phyloP scores from a whole-genome alignment of 2,329 filamentous ascomycete species.

The Xylaria sp. region DNA sequence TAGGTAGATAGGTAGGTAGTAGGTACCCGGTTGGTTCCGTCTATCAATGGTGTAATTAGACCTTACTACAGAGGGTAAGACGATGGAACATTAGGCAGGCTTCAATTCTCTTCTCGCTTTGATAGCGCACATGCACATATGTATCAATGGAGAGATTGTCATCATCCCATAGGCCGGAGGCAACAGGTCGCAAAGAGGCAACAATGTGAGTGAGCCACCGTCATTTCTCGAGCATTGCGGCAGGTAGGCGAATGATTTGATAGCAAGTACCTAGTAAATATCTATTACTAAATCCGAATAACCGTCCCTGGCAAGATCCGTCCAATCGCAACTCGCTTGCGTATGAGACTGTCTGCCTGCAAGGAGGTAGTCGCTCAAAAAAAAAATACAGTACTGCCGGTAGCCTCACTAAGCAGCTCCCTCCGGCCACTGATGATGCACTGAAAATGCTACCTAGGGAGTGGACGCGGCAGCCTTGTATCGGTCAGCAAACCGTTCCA shows the following conservation, averaged over 20 bases:
- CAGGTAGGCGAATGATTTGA: too few species aligned
- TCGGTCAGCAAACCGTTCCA: conserved; percentile 21
- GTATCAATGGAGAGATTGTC: neutral
- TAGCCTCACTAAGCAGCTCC: too few species aligned
- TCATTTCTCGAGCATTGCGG: too few species aligned
- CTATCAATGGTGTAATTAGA: neutral
- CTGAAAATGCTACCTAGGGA: neutral
- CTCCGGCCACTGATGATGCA: neutral
- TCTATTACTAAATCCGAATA: conserved; percentile 3
- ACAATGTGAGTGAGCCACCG: neutral
- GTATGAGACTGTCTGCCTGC: conserved; percentile 32
- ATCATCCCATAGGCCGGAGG: neutral
- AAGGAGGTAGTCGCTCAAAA: too few species aligned
- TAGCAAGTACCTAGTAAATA: neutral
- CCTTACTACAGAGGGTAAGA: too few species aligned
- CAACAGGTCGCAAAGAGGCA: neutral
- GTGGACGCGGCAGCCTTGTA: conserved; percentile 13
- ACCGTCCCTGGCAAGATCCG: neutral
- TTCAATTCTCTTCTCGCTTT: neutral
- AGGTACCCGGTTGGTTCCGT: neutral
- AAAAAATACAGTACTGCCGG: too few species aligned
- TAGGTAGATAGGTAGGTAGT: too few species aligned
- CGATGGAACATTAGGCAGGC: neutral
- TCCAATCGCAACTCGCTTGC: conserved; percentile 30
- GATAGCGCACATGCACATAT: neutral